phyloP scores from a whole-genome alignment of 441 rosid species.

The Adansonia grandidieri region DNA sequence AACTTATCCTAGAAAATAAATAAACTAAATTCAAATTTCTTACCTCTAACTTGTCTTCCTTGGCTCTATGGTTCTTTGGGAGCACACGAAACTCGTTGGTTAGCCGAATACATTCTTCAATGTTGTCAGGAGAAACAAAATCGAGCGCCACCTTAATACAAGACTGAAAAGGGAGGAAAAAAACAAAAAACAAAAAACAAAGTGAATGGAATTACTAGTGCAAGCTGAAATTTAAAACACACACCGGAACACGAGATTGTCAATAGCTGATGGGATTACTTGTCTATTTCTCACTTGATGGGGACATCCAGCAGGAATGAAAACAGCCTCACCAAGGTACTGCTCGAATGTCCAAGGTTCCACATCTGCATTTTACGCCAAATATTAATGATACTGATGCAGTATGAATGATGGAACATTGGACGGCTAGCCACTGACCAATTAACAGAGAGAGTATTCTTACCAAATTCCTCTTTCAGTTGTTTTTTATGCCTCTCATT shows the following conservation, averaged over 20 bases:
- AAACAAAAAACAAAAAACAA: too few species aligned
- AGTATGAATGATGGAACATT: neutral
- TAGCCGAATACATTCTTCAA: slow-evolving; percentile 66
- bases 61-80: slow-evolving; percentile 65
- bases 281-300: slow-evolving; percentile 51
- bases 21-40: neutral
- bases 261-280: slow-evolving; percentile 26
- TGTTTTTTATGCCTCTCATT: slow-evolving; percentile 42
- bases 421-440: neutral
- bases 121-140: slow-evolving; percentile 83
- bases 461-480: slow-evolving; percentile 51
- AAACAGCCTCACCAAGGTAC: slow-evolving; percentile 46
- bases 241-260: neutral
- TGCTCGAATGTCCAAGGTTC: slow-evolving; percentile 56
- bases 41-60: slow-evolving; percentile 87
- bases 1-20: slow-evolving; percentile 4
- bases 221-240: neutral
- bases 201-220: slow-evolving; percentile 11
- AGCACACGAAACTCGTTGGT: slow-evolving; percentile 76
- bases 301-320: slow-evolving; percentile 51
- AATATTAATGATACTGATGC: neutral
- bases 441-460: slow-evolving; percentile 23
- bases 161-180: slow-evolving; percentile 44
- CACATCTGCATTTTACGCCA: slow-evolving; percentile 31
- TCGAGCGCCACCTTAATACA: slow-evolving; percentile 86